Evolutionary conservation across 2,329 filamentous ascomycete genomes (phyloP), one percentile per base, ranked within the genome.

Genomic region (Xylariales sp.): DNA sequence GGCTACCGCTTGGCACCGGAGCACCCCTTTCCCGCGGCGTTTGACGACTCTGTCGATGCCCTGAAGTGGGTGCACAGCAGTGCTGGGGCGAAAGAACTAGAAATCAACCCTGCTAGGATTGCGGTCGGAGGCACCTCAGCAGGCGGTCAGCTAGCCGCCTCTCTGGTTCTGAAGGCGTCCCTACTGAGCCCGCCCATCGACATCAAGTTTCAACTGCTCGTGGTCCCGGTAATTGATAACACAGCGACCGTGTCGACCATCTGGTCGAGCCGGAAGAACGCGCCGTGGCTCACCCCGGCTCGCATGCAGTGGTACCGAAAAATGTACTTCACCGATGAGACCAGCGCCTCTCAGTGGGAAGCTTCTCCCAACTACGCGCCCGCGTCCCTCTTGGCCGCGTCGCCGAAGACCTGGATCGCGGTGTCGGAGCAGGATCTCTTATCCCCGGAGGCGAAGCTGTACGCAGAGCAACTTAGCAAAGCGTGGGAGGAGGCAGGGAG

Each of bases 271-370:
- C 40, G 36, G 6, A 18, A 25, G 39, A 34, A 48, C 21, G 56
- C 53, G n/a, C 57, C 57, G n/a, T 63, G 55, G 54, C 53, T 59
- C 18, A 62, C 56, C 2, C 51, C 57, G 5, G 33, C 44, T 3
- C 51, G 60, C 7, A 57, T 63, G 54, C 44, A 47, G n/a, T 61
- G 57, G 54, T 63, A 63, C 36, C 57, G 60, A n/a, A 40, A 49
- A 17, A 52, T 60, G 36, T 63, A 62, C 30, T 48, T 63, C 16
- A 32, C 53, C 1, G 43, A 44, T 13, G 35, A 47, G 6, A 43
- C 44, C 2, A 43, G 57, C 13, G 51, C 47, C 23, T 36, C 32
- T 6, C 43, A 42, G 24, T 62, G 58, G 50, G 51, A 61, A 13
- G 55, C 57, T 4, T 60, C 56, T 12, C 60, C 60, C 8, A 44